Conservation (phyloP, 2,329 filamentous ascomycete genomes). For the Alternaria burnsii region DNA sequence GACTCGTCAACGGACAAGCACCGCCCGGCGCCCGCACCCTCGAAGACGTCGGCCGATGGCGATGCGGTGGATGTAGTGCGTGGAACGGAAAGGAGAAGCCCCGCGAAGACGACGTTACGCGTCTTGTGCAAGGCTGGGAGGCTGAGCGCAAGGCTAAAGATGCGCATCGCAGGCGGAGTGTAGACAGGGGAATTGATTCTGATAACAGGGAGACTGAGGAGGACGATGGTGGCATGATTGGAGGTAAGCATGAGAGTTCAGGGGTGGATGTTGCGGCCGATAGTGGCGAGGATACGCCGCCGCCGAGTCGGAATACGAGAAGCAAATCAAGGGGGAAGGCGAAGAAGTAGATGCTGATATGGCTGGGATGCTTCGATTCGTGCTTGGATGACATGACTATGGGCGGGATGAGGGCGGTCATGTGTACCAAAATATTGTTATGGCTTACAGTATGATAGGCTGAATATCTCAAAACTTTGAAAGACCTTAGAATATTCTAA, state of each 20-base stretch:
- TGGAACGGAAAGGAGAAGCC: constrained; percentile 84
- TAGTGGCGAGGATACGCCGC: constrained; percentile 31
- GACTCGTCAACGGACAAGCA: constrained; percentile 93
- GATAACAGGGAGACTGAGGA: constrained; percentile 39
- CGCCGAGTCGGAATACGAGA: constrained; percentile 51
- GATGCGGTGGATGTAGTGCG: constrained; percentile 83
- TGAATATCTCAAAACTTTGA: background rate
- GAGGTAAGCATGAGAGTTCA: constrained; percentile 27
- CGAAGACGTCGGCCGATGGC: constrained; percentile 85
- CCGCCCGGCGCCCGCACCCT: constrained; percentile 82
- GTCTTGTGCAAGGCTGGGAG: constrained; percentile 44
- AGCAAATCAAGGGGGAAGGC: constrained; percentile 53
- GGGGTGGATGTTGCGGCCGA: constrained; percentile 32
- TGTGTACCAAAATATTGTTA: background rate
- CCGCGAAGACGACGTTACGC: constrained; percentile 72
- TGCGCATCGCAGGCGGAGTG: constrained; percentile 22
- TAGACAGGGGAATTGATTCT: constrained; percentile 26
- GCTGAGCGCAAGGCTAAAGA: constrained; percentile 62
- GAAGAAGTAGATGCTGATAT: constrained; percentile 42
- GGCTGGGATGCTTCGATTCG: background rate
- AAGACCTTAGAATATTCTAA: background rate
- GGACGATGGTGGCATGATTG: constrained; percentile 27
- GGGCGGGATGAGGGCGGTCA: background rate
- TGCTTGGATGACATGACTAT: background rate
- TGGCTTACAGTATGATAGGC: background rate